A percentile compares a stretch with the other conserved stretches of the same genome.
These are phyloP conservation scores for Phascolomyces articulosus DNA, from an alignment of 371 early-diverging fungal genomes.

Conservation along the genomic window DNA sequence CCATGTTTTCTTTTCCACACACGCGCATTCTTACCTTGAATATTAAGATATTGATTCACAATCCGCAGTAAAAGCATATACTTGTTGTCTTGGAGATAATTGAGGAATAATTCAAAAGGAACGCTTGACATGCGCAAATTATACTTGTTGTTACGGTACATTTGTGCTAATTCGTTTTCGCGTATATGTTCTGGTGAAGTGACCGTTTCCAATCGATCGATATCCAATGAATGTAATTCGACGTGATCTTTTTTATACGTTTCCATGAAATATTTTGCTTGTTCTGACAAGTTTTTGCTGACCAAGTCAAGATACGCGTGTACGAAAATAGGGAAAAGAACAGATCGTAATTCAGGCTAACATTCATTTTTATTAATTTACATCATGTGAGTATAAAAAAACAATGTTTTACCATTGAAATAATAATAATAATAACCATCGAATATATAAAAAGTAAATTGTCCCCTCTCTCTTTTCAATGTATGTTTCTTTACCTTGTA, in stretches of 20 bases:
- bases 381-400: background rate
- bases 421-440: too few relatives aligned
- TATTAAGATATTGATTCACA: constrained; percentile 94
- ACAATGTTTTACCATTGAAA: too few relatives aligned
- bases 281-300: constrained; percentile 53
- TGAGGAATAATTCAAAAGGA: constrained; percentile 91
- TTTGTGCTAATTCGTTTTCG: constrained; percentile 82
- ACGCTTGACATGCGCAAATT: constrained; percentile 86
- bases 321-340: constrained; percentile 95
- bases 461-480: background rate
- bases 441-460: too few relatives aligned
- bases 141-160: constrained; percentile 90
- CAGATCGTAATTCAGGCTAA: constrained; percentile 82
- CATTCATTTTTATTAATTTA: background rate
- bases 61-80: constrained; percentile 87
- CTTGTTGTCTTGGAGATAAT: constrained; percentile 93
- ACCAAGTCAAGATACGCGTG: constrained; percentile 95
- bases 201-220: constrained; percentile 69
- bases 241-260: constrained; percentile 76
- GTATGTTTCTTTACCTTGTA: constrained; percentile 79
- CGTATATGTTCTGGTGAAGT: constrained; percentile 73
- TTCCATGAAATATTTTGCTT: constrained; percentile 76
- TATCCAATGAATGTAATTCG: constrained; percentile 73
- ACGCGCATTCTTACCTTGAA: constrained; percentile 70
- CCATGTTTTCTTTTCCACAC: background rate